A percentile compares a stretch with the other conserved stretches of the same genome.
These are phyloP conservation scores for Stephanodiscus minutulus DNA, from an alignment of 108 stramenopile species.

Conservation along the genomic window DNA sequence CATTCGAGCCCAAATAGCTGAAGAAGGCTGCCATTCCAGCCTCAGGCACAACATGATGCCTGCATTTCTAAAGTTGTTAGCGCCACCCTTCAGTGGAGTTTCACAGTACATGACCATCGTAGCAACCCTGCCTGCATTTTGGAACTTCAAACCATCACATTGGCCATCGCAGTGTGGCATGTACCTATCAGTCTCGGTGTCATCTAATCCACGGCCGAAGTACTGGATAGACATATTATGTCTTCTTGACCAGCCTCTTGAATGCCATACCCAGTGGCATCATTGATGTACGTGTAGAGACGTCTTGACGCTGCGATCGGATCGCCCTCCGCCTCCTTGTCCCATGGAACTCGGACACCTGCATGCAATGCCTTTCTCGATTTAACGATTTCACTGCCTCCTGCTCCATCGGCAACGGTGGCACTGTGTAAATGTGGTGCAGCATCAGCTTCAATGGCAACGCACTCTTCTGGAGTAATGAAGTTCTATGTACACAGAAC, in stretches of 20 bases:
- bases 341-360: constrained; percentile 78
- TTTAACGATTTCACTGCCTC: constrained; percentile 63
- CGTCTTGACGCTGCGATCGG: constrained; percentile 63
- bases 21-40: constrained; percentile 78
- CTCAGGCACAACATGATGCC: constrained; percentile 80
- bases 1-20: constrained; percentile 73
- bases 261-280: constrained; percentile 67
- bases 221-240: constrained; percentile 87
- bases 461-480: constrained; percentile 82
- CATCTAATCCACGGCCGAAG: constrained; percentile 62
- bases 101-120: constrained; percentile 94
- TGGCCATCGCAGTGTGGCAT: constrained; percentile 94
- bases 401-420: constrained; percentile 85
- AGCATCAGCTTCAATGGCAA: constrained; percentile 66
- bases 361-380: constrained; percentile 84
- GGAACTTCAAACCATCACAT: constrained; percentile 71
- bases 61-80: constrained; percentile 86
- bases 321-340: constrained; percentile 66
- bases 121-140: constrained; percentile 78
- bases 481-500: constrained; percentile 45
- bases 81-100: constrained; percentile 75
- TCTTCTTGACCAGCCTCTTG: constrained; percentile 80
- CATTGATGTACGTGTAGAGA: constrained; percentile 76
- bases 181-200: constrained; percentile 81
- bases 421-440: constrained; percentile 64